Evolutionary conservation across 345 rosid species (phyloP), one percentile per base, ranked within the genome.

Genomic region (Murraya paniculata): DNA sequence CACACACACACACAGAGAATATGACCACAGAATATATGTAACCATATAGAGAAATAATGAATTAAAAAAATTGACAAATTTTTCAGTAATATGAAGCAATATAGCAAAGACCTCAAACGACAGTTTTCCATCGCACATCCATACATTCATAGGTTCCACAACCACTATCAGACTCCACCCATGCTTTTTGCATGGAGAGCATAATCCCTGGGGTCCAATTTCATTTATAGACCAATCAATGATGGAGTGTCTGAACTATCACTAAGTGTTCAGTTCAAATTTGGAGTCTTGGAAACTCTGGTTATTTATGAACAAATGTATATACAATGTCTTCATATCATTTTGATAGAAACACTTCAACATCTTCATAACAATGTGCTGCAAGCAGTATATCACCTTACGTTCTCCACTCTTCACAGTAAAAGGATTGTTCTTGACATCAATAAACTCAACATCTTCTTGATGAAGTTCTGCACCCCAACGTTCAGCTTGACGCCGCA

Each of bases 401-500:
- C 91, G 98, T 77, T 95, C 99, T 73, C 90, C 86, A 78, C 90
- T 95, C 82, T 82, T 89, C 66, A 95, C 89, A 30, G 92, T 92
- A 79, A 95, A 95, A 58, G 99, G 99, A 78, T 78, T 78, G 27
- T 58, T 86, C 83, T 79, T 95, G 30, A 95, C 88, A 80, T 86
- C 88, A 84, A 95, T 78, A 81, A 78, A 82, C 77, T 95, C 99
- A 25, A 95, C 98, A 83, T 95, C 99, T 90, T 95, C 98, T 72
- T 92, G 97, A 84, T 79, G 86, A 78, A 95, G 77, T 76, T 95
- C 97, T 25, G 98, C 99, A 81, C 99, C 99, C 99, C 99, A 95
- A 9, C 97, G 88, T 85, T 95, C 99, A 77, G 99, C 99, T 87
- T 95, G 99, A 53, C 86, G 85, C 70, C 94, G 89, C 97, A 95